A percentile compares a stretch with the other conserved stretches of the same genome.
These are phyloP conservation scores for Beauveria sp. DNA, from an alignment of 2,329 filamentous ascomycete species.

Conservation along the genomic window DNA sequence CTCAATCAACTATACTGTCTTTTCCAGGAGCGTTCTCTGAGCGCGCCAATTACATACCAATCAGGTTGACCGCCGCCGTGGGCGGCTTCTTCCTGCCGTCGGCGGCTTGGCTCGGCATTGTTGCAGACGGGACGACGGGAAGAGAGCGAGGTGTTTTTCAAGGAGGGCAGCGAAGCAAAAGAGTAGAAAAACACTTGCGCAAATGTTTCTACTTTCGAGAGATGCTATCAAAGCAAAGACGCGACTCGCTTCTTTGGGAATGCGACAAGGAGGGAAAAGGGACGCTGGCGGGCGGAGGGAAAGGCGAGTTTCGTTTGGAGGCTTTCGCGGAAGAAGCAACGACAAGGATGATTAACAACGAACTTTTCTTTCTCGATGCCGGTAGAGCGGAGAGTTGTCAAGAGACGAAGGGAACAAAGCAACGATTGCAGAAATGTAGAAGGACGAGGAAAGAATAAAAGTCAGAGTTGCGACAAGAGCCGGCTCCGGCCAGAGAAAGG, in stretches of 20 bases:
- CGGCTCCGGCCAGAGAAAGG: neutral
- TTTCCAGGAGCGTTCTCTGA: neutral
- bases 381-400: constrained; percentile 5
- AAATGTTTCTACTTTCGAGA: neutral
- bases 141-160: neutral
- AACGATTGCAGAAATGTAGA: constrained; percentile 3
- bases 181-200: neutral
- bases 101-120: constrained; percentile 25
- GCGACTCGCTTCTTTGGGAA: neutral
- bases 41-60: constrained; percentile 50
- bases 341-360: neutral
- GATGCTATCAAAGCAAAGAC: neutral
- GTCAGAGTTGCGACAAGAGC: constrained; percentile 5
- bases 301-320: neutral
- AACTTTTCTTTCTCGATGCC: neutral
- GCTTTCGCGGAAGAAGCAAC: neutral
- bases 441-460: neutral
- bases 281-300: constrained; percentile 2
- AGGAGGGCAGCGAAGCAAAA: neutral
- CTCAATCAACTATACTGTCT: constrained; percentile 12
- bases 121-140: neutral
- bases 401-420: neutral
- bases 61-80: constrained; percentile 81
- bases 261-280: constrained; percentile 1
- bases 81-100: constrained; percentile 61